These are phyloP conservation scores for Papilionanthe hybrid DNA, from an alignment of 116 monocot genomes.

Conservation along the genomic window DNA sequence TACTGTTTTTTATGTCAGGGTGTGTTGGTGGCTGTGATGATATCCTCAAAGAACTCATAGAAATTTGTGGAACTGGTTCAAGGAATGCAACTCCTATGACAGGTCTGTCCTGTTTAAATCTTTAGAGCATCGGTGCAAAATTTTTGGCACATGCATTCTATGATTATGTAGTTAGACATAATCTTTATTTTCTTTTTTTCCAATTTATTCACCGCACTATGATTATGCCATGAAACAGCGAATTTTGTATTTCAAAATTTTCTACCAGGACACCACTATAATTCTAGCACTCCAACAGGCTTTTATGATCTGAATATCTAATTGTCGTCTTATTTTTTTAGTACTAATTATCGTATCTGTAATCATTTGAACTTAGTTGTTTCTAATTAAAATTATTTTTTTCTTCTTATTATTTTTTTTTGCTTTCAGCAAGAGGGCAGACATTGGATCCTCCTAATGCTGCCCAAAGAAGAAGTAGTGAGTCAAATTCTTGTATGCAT, in stretches of 20 bases:
- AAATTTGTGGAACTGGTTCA: constrained; percentile 80
- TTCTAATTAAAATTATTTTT: background rate
- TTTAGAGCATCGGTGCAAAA: background rate
- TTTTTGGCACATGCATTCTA: background rate
- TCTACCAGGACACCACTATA: background rate
- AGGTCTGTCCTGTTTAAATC: constrained; percentile 33
- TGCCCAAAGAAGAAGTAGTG: constrained; percentile 32
- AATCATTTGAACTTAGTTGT: background rate
- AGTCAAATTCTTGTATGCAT: constrained; percentile 32
- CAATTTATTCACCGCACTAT: background rate
- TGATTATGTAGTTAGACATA: background rate
- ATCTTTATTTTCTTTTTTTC: background rate
- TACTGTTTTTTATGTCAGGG: constrained; percentile 32
- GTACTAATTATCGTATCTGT: background rate
- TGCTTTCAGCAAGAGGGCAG: constrained; percentile 53
- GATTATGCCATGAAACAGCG: background rate
- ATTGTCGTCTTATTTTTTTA: background rate
- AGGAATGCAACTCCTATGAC: constrained; percentile 36
- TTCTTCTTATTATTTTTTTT: background rate
- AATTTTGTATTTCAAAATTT: background rate
- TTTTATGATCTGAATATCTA: background rate
- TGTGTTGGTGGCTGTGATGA: constrained; percentile 91
- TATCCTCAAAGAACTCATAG: constrained; percentile 63
- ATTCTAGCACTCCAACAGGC: background rate
- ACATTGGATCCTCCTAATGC: constrained; percentile 35